A percentile compares a stretch with the other conserved stretches of the same genome.
phyloP scores from a whole-genome alignment of 140 eudicot genomes.

The Flaveria floridana region DNA sequence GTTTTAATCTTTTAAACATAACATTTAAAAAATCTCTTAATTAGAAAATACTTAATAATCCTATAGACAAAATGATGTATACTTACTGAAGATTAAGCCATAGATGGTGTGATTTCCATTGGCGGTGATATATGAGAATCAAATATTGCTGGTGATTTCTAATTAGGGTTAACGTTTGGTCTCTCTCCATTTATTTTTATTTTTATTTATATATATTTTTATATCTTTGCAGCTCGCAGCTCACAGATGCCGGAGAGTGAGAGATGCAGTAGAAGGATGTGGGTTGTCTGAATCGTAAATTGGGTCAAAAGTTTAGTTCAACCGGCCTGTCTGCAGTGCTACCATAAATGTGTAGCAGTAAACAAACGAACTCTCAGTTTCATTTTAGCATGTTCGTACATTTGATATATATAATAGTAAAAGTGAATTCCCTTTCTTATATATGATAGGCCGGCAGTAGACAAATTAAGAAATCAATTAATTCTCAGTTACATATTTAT shows the following conservation, averaged over 20 bases:
- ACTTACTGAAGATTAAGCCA: too few relatives aligned
- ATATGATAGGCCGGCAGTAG: background rate
- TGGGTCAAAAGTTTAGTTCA: constrained; percentile 22
- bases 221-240: too few relatives aligned
- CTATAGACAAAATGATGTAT: background rate
- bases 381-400: constrained; percentile 9
- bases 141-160: too few relatives aligned
- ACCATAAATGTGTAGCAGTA: constrained; percentile 35
- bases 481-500: too few relatives aligned
- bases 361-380: constrained; percentile 50
- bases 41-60: too few relatives aligned
- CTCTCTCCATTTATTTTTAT: background rate
- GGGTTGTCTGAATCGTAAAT: background rate
- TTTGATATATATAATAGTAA: background rate
- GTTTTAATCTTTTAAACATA: too few relatives aligned
- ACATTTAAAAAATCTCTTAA: background rate
- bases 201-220: too few relatives aligned
- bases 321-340: constrained; percentile 20
- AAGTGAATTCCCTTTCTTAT: background rate
- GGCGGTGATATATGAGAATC: too few relatives aligned
- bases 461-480: too few relatives aligned
- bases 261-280: too few relatives aligned
- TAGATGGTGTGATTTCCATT: too few relatives aligned
- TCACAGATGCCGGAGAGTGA: background rate
- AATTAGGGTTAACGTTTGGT: background rate